A percentile compares a stretch with the other conserved stretches of the same genome.
These are phyloP conservation scores for Sarcodon sp. DNA, from an alignment of 768 basidiomycete species.

Conservation along the genomic window DNA sequence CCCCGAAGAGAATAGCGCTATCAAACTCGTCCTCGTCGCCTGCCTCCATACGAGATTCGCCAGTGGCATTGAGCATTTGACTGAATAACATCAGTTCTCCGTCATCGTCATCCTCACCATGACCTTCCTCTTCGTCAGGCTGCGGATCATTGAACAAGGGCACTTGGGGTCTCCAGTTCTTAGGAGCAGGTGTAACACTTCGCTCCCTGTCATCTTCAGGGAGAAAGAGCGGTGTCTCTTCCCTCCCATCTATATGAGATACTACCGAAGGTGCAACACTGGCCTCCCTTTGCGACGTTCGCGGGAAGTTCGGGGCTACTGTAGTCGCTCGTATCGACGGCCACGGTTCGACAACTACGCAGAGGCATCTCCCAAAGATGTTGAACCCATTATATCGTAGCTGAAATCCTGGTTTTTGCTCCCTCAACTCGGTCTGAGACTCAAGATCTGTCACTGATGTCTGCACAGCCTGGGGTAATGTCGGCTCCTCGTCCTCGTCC, in stretches of 20 bases:
- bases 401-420: slow-evolving; percentile 57
- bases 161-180: slow-evolving; percentile 22
- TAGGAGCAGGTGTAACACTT: slow-evolving; percentile 25
- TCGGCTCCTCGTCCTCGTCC: slow-evolving; percentile 9
- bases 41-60: slow-evolving; percentile 42
- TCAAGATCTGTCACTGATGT: slow-evolving; percentile 26
- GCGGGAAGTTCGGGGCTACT: slow-evolving; percentile 18
- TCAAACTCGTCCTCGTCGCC: slow-evolving; percentile 73
- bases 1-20: slow-evolving; percentile 61
- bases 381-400: slow-evolving; percentile 61
- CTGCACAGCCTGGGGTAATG: slow-evolving; percentile 9
- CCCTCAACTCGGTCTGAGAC: slow-evolving; percentile 48
- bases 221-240: slow-evolving; percentile 59
- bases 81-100: slow-evolving; percentile 66
- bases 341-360: slow-evolving; percentile 77
- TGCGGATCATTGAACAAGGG: slow-evolving; percentile 27
- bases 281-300: slow-evolving; percentile 12
- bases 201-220: slow-evolving; percentile 43
- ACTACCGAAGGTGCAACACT: slow-evolving; percentile 21
- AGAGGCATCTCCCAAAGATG: slow-evolving; percentile 62
- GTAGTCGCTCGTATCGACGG: slow-evolving; percentile 32
- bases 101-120: slow-evolving; percentile 20
- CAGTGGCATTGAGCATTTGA: slow-evolving; percentile 49
- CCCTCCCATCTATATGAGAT: slow-evolving; percentile 20
- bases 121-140: slow-evolving; percentile 11